Base-by-base conservation (phyloP, 1,284 basidiomycete species). In the Meira miltonrushii region DNA sequence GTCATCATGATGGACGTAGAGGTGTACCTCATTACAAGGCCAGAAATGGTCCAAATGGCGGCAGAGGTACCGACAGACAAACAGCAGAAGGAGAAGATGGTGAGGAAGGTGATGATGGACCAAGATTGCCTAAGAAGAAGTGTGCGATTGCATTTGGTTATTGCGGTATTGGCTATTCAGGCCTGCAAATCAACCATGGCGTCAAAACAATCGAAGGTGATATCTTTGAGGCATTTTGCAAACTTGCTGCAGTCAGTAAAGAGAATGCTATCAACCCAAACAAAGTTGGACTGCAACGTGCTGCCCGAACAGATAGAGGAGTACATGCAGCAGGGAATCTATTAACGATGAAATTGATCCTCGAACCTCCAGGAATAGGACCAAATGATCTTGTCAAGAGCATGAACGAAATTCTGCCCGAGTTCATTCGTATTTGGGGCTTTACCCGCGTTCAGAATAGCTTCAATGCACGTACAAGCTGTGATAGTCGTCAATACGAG, bases 301-400 rank as follows among this genome's bases (percentile, higher is more conserved):
- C 94, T 1, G 95, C 95, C 6, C 83, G 95, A 1, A 99, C 95
- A 0, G 95, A 99, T 78, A 89, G 93, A 1, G 95, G 95, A 17
- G 95, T 99, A 5, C 93, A 97, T 75, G 95, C 95, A 5, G 93
- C 92, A 7, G 90, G 93, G 11, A 99, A 99, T 77, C 82, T 92
- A 28, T 86, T 74, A 23, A 68, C 65, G 9, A 59, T 78, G n/a
- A 79, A 79, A 52, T 60, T 78, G 25, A 78, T 79, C 49, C 57
- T 79, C 9, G 63, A 77, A 55, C 67, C 69, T 38, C 62, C 68
- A 5, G 61, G 56, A 2, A 41, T 71, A 41, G 46, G 59, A 1
- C 43, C 58, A 5, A 68, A 66, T 12, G 28, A 12, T 69, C 80
- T 94, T 57, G 84, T 90, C 0, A 81, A 82, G n/a, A 84, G 85